A percentile compares a stretch with the other conserved stretches of the same genome.
phyloP scores from a whole-genome alignment of 305 asterid species.

The Fraxinus floribunda region DNA sequence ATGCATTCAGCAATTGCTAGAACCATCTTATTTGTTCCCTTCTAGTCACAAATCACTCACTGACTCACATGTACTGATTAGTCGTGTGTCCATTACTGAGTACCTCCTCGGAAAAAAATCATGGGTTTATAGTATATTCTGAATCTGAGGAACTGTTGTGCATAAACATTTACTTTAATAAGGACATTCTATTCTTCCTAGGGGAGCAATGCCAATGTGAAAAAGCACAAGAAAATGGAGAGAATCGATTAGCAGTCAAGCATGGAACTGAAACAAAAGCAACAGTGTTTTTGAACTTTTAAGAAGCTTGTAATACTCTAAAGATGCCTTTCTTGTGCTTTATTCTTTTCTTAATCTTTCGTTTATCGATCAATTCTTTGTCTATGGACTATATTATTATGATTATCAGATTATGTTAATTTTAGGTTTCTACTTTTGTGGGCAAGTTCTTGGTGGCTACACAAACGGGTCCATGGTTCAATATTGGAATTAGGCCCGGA shows the following conservation, averaged over 20 bases:
- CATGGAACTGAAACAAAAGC: neutral
- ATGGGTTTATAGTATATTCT: neutral
- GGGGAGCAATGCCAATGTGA: conserved; percentile 16
- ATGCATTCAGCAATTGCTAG: neutral
- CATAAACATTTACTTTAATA: neutral
- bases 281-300: conserved; percentile 19
- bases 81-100: neutral
- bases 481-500: neutral
- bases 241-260: neutral
- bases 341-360: conserved; percentile 11
- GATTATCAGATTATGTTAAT: neutral
- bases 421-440: neutral
- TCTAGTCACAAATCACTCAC: neutral
- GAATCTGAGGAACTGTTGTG: neutral
- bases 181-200: conserved; percentile 29
- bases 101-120: neutral
- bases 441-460: neutral
- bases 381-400: neutral
- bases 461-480: neutral
- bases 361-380: neutral
- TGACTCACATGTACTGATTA: neutral
- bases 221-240: neutral
- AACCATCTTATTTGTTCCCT: neutral
- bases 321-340: conserved; percentile 18
- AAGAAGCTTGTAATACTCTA: conserved; percentile 3